Conservation (phyloP, 129 eudicot genomes). For the Flaveria sonorensis region DNA sequence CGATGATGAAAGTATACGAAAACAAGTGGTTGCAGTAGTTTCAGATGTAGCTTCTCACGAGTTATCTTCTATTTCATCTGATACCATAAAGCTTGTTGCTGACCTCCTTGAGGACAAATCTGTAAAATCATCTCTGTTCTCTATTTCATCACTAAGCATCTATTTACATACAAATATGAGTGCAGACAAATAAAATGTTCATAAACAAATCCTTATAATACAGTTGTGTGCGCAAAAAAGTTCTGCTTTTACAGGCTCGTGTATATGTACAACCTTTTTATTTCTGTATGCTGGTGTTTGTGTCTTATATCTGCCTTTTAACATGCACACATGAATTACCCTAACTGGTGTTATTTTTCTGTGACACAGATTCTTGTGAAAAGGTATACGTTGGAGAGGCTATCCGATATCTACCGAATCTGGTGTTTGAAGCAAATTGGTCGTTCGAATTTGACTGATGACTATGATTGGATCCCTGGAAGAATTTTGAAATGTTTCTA, state of each 20-base stretch:
- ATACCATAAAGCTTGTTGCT: slow-evolving; percentile 74
- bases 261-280: background rate
- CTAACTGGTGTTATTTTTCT: slow-evolving; percentile 15
- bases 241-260: background rate
- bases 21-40: slow-evolving; percentile 80
- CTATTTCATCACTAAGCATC: slow-evolving; percentile 5
- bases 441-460: slow-evolving; percentile 47
- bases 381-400: slow-evolving; percentile 79
- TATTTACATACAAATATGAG: slow-evolving; percentile 14
- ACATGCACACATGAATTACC: background rate
- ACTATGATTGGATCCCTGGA: slow-evolving; percentile 90
- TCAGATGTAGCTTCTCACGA: slow-evolving; percentile 72
- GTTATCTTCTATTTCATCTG: slow-evolving; percentile 61
- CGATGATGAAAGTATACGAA: slow-evolving; percentile 86
- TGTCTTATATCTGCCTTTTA: slow-evolving; percentile 1
- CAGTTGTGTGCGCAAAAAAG: background rate
- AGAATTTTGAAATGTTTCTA: slow-evolving; percentile 75
- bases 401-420: slow-evolving; percentile 70
- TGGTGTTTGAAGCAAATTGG: slow-evolving; percentile 53
- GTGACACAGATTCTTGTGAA: slow-evolving; percentile 69
- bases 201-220: slow-evolving; percentile 11
- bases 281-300: slow-evolving; percentile 9
- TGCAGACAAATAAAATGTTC: slow-evolving; percentile 17
- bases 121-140: slow-evolving; percentile 39
- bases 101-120: slow-evolving; percentile 94